A percentile compares a stretch with the other conserved stretches of the same genome.
Evolutionary conservation across 805 yeast genomes (phyloP).

Genomic region (Candida suzukii): DNA sequence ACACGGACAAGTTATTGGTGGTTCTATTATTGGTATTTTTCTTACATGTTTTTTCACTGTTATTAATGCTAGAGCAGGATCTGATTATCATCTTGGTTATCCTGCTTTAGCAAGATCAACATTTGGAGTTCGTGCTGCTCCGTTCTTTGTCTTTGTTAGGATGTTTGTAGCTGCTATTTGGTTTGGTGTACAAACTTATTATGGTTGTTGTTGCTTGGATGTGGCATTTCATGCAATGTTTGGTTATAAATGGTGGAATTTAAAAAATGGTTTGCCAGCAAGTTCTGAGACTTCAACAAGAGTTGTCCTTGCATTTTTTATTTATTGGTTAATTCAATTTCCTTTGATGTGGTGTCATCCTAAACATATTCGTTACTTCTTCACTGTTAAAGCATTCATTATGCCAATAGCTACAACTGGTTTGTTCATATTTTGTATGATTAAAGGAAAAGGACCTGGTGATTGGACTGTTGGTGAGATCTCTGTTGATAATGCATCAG

Average conservation of each 20-base stretch:
- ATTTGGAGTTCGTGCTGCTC: conserved; percentile 29
- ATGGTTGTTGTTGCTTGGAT: conserved; percentile 29
- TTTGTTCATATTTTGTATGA: conserved; percentile 13
- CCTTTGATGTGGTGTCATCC: conserved; percentile 15
- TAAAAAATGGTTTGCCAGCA: conserved; percentile 12
- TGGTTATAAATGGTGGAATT: conserved; percentile 13
- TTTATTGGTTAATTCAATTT: conserved; percentile 15
- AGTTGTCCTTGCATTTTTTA: conserved; percentile 11
- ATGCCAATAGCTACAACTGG: conserved; percentile 16
- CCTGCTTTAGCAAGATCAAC: conserved; percentile 29
- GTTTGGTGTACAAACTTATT: conserved; percentile 32
- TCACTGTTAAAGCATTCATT: conserved; percentile 12
- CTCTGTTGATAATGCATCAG: conserved; percentile 1
- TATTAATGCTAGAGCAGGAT: conserved; percentile 12
- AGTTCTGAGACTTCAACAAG: conserved; percentile 11
- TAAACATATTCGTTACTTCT: conserved; percentile 11
- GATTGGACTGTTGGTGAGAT: conserved; percentile 9
- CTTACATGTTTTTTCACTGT: conserved; percentile 10
- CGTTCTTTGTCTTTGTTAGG: conserved; percentile 28
- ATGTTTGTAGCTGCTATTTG: conserved; percentile 29
- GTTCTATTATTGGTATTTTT: conserved; percentile 7
- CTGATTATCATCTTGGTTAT: conserved; percentile 28
- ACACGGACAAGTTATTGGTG: conserved; percentile 13
- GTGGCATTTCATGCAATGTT: conserved; percentile 19
- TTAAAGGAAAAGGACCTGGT: conserved; percentile 14